Evolutionary conservation across 2,329 filamentous ascomycete genomes (phyloP).

Genomic region (Penicillium corylophilum): DNA sequence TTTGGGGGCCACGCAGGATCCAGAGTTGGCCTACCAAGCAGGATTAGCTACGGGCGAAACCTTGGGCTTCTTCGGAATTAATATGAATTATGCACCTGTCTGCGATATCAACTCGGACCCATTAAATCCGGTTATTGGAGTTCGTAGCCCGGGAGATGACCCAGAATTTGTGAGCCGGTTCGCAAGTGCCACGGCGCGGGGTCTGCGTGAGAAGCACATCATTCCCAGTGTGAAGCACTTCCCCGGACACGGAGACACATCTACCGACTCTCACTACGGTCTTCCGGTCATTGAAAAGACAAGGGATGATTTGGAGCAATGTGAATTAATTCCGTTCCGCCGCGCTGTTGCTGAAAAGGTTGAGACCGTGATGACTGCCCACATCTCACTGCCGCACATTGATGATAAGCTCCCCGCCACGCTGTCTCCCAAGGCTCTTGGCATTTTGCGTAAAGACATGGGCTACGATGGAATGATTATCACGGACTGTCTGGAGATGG

Average conservation of each 20-base stretch:
- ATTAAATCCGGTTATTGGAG: slow-evolving; percentile 46
- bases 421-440: slow-evolving; percentile 37
- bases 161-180: slow-evolving; percentile 44
- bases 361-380: slow-evolving; percentile 48
- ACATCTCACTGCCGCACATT: slow-evolving; percentile 43
- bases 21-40: slow-evolving; percentile 36
- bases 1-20: slow-evolving; percentile 42
- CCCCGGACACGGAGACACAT: slow-evolving; percentile 47
- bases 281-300: slow-evolving; percentile 42
- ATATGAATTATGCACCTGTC: slow-evolving; percentile 49
- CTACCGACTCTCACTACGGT: slow-evolving; percentile 46
- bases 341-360: slow-evolving; percentile 43
- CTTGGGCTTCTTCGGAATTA: slow-evolving; percentile 42
- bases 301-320: slow-evolving; percentile 38
- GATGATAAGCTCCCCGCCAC: slow-evolving; percentile 42
- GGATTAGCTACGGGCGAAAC: slow-evolving; percentile 42
- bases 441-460: slow-evolving; percentile 44
- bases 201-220: slow-evolving; percentile 40
- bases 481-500: slow-evolving; percentile 49
- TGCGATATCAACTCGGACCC: slow-evolving; percentile 49
- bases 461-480: slow-evolving; percentile 46
- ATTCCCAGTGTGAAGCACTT: slow-evolving; percentile 49
- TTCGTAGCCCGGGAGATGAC: slow-evolving; percentile 45
- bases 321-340: slow-evolving; percentile 46
- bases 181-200: slow-evolving; percentile 39